Conservation (phyloP, 169 alveolate genomes). For the Plasmodium blacklocki region DNA sequence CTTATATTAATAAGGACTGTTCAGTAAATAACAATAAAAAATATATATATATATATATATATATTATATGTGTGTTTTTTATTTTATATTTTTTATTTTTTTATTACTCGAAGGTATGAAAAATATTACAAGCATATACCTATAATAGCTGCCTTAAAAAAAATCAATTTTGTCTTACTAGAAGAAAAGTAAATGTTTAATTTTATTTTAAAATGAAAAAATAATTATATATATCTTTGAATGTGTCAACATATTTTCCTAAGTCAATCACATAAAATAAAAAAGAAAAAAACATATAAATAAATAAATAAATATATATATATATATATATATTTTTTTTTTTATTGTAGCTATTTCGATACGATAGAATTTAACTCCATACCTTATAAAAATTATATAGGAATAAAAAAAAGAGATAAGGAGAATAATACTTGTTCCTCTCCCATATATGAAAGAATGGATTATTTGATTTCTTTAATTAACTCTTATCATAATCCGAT, state of each 20-base stretch:
- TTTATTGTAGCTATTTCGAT: slow-evolving; percentile 18
- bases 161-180: slow-evolving; percentile 22
- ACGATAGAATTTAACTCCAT: slow-evolving; percentile 8
- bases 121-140: slow-evolving; percentile 63
- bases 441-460: slow-evolving; percentile 1
- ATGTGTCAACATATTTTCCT: too few species aligned
- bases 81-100: slow-evolving; percentile 1
- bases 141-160: slow-evolving; percentile 23
- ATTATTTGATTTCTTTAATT: slow-evolving; percentile 9
- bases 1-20: slow-evolving; percentile 29
- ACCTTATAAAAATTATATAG: slow-evolving; percentile 23
- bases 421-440: background rate
- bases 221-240: too few species aligned
- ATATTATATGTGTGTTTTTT: background rate
- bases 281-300: background rate
- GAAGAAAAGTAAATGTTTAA: slow-evolving; percentile 32
- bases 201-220: too few species aligned
- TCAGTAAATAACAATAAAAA: slow-evolving; percentile 21
- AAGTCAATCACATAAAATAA: too few species aligned
- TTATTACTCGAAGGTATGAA: slow-evolving; percentile 22
- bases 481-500: slow-evolving; percentile 19
- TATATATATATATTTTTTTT: background rate
- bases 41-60: background rate
- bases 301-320: background rate
- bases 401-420: slow-evolving; percentile 14